Evolutionary conservation across 2,329 filamentous ascomycete species (phyloP), one percentile per base, ranked within the genome.

Genomic region (Colletotrichum melonis): DNA sequence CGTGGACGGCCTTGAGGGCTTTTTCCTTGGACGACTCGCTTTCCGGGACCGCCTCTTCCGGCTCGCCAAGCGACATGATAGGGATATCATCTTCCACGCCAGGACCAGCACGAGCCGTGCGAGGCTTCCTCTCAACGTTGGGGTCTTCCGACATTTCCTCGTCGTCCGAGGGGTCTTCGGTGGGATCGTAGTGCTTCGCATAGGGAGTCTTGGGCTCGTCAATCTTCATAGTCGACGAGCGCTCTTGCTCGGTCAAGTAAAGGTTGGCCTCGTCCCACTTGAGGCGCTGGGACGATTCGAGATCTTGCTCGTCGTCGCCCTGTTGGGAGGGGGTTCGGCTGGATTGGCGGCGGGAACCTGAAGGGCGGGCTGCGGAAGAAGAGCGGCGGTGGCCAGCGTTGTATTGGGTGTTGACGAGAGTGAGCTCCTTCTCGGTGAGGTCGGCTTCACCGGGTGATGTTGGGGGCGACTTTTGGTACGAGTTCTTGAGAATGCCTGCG

Each of bases 191-290:
- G 79, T 95, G 94, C 80, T 93, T 93, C 46, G 95, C 97, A 82
- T 96, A 99, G 5, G 97, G 97, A 8, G 97, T 99, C 88, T 99
- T 99, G 74, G 97, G 97, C 86, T 99, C 97, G 77, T 95, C 94
- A 76, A 99, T 99, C 88, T 98, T 99, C 97, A 99, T 99, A 72
- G 95, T 98, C 75, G 93, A 93, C 73, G 92, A 95, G 84, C 94
- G 95, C 84, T 98, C 95, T 84, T 98, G 96, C 85, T 99, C 97
- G 8, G 97, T 97, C 66, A 99, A 89, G 84, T 98, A 99, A 38
- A 99, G 89, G 81, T 99, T 99, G 58, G 94, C 97, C 86, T 99
- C 97, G 83, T 99, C 97, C 97, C 97, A 99, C 86, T 98, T 98
- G 77, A 99, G 88, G 75, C 95, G 92, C 75, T 94, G 93, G 72